Evolutionary conservation across 768 basidiomycete species (phyloP), one percentile per base, ranked within the genome.

Genomic region (Xerocomellus amylosporus): DNA sequence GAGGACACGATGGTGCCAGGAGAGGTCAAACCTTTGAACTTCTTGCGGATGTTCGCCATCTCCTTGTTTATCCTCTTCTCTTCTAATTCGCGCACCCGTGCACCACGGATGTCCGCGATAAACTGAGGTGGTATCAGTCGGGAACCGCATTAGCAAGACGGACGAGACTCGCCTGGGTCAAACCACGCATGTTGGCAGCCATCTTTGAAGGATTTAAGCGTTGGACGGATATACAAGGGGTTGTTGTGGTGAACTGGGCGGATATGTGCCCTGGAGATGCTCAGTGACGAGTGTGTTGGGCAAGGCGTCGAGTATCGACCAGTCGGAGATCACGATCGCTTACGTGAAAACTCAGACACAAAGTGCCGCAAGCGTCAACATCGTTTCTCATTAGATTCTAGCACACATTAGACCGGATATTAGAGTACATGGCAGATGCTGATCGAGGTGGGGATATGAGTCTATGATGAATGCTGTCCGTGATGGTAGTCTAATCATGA

Each of bases 41-140:
- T 93, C 79, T 97, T 96, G 56, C 97, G 80, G 58, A 99, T 99
- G 65, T 99, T 98, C 1, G 97, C 97, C 97, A 99, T 98, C 75
- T 99, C 97, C 73, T 98, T 95, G 76, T 99, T 99, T 63, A 99
- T 97, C 51, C 97, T 79, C 75, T 98, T 98, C 80, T 98, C 96
- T 69, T 99, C 97, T 49, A 98, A 75, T 71, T 99, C 97, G 51
- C 96, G 85, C 20, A 98, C 95, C 54, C 96, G 79, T 46, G 96
- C 96, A 46, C 97, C 94, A 53, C 97, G 89, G 66, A 99, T 91
- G 73, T 99, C 97, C 70, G 96, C 95, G 71, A 99, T 99, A 80
- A 98, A 97, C 94, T 97, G 33, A 26, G 24, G 44, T 26, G 19
- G 28, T n/a, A 33, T 64, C 38, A 58, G 51, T 39, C 44, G 58